Percentiles rank a stretch among this genome's conserved stretches.
Evolutionary conservation across 441 rosid genomes (phyloP).

Genomic region (Populus hybrid): DNA sequence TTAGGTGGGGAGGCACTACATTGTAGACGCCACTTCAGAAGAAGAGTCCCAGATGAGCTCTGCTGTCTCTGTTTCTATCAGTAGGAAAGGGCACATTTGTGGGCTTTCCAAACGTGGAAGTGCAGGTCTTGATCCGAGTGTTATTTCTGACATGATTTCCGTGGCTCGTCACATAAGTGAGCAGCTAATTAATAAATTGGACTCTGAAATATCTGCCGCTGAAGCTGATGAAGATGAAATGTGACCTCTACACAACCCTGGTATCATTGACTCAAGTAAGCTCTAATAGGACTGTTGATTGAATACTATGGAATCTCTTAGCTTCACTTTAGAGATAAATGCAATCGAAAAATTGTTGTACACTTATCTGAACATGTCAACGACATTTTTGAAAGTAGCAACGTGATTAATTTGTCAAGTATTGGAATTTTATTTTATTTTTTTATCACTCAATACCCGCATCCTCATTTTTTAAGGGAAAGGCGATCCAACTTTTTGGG

Average conservation of each 20-base stretch:
- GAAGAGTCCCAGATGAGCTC: slow-evolving; percentile 96
- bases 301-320: not conserved
- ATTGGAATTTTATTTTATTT: not conserved
- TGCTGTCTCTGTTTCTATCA: slow-evolving; percentile 70
- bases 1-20: slow-evolving; percentile 70
- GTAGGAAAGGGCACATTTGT: slow-evolving; percentile 63
- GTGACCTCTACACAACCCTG: slow-evolving; percentile 1
- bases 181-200: slow-evolving; percentile 58
- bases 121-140: slow-evolving; percentile 73
- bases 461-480: not conserved
- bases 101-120: slow-evolving; percentile 81
- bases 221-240: slow-evolving; percentile 44
- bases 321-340: not conserved
- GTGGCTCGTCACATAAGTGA: slow-evolving; percentile 66
- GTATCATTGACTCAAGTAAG: not conserved
- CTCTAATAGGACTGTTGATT: not conserved
- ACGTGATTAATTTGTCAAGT: not conserved
- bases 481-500: not conserved
- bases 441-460: not conserved
- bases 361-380: not conserved
- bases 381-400: not conserved
- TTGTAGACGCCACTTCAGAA: slow-evolving; percentile 84
- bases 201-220: slow-evolving; percentile 69
- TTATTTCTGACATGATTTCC: slow-evolving; percentile 77
- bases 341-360: not conserved